Conservation (phyloP, 2,329 filamentous ascomycete species). For the Pseudogymnoascus sp. region DNA sequence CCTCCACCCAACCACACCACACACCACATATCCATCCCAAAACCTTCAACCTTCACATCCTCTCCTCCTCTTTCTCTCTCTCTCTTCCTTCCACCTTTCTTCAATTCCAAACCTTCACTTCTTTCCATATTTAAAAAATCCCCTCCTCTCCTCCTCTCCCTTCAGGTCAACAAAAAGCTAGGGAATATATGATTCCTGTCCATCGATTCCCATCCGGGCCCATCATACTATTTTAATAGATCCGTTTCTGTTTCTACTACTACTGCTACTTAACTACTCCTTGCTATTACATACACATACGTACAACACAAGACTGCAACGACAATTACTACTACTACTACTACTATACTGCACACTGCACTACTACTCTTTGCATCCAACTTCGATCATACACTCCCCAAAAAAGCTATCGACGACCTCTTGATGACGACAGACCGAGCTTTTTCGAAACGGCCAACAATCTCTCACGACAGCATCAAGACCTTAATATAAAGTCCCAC, state of each 20-base stretch:
- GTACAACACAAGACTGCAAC: background rate
- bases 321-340: background rate
- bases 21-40: background rate
- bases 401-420: background rate
- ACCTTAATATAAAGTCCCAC: background rate
- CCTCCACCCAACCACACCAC: background rate
- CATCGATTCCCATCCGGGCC: background rate
- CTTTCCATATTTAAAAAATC: background rate
- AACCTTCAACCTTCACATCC: background rate
- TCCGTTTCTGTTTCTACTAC: background rate
- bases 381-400: background rate
- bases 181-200: background rate
- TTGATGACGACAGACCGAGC: background rate
- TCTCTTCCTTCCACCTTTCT: background rate
- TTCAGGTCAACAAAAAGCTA: background rate
- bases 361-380: background rate
- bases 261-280: constrained; percentile 26
- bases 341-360: background rate
- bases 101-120: background rate
- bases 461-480: too few species aligned
- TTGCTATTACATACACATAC: background rate
- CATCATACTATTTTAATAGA: background rate
- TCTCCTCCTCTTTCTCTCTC: background rate
- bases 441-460: too few species aligned
- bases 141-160: background rate